Percentiles rank a stretch among this genome's conserved stretches.
These are phyloP conservation scores for Aspergillus versicolor DNA, from an alignment of 2,329 filamentous ascomycete genomes.

Conservation along the genomic window DNA sequence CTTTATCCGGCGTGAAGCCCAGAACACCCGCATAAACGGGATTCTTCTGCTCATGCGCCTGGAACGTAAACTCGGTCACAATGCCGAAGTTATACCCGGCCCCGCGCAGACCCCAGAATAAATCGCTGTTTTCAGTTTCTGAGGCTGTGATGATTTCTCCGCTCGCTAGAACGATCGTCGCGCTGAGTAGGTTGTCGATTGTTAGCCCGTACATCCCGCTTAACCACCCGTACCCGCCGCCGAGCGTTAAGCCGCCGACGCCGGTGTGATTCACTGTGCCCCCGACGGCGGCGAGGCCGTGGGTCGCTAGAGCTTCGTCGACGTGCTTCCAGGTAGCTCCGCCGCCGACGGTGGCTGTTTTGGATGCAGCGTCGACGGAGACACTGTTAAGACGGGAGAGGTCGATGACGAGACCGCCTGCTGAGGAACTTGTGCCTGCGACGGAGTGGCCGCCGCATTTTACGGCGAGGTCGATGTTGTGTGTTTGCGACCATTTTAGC, in stretches of 20 bases:
- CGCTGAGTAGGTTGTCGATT: slow-evolving; percentile 48
- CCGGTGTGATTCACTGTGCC: slow-evolving; percentile 62
- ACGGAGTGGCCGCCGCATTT: slow-evolving; percentile 59
- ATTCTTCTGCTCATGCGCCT: slow-evolving; percentile 32
- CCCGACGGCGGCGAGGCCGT: slow-evolving; percentile 58
- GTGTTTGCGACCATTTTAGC: slow-evolving; percentile 39
- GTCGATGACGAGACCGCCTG: slow-evolving; percentile 57
- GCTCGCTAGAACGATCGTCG: slow-evolving; percentile 38
- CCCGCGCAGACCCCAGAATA: slow-evolving; percentile 49
- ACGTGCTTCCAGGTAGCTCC: slow-evolving; percentile 54
- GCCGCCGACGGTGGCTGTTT: slow-evolving; percentile 52
- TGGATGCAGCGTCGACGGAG: slow-evolving; percentile 45
- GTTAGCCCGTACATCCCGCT: slow-evolving; percentile 54
- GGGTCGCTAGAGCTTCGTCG: slow-evolving; percentile 48
- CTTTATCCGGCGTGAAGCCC: slow-evolving; percentile 24
- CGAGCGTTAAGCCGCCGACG: slow-evolving; percentile 58
- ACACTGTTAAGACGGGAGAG: slow-evolving; percentile 53
- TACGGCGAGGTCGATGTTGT: slow-evolving; percentile 53
- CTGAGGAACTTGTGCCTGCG: slow-evolving; percentile 50
- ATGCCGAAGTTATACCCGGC: slow-evolving; percentile 46
- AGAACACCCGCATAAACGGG: slow-evolving; percentile 37
- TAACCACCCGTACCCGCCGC: slow-evolving; percentile 59
- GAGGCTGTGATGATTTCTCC: slow-evolving; percentile 38
- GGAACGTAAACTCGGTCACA: slow-evolving; percentile 43
- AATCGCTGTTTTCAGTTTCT: slow-evolving; percentile 43